Evolutionary conservation across 768 basidiomycete species (phyloP), one percentile per base, ranked within the genome.

Genomic region (Calocera cornea): DNA sequence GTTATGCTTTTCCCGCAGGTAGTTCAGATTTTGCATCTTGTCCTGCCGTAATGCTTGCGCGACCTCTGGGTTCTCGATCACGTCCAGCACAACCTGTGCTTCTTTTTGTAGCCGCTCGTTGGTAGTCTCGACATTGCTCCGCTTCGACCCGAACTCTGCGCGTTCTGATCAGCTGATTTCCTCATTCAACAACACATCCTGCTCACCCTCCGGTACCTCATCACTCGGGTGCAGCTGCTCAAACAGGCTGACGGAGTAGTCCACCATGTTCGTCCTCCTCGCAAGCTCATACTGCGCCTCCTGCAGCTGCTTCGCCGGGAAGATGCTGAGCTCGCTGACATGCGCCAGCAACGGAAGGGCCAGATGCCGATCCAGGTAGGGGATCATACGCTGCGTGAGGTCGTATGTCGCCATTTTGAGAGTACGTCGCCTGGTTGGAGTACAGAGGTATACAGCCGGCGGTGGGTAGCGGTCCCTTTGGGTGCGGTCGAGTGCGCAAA

Each of bases 181-280:
- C 69, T 11, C 19, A 60, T 41, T 36, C 64, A 36, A 12, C 7
- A 2, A 44, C 7, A 1, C 47, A 29, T 16, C 40, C 17, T 19
- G 77, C 81, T 64, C 72, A 91, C 90, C 90, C 75, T 80, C 75
- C 16, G 90, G 88, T 24, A 86, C 78, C 72, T 86, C 80, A 65
- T 89, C 77, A 64, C 86, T 87, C 0, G 90, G 87, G 71, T 92
- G 79, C 64, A 93, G 78, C 78, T 91, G 86, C 72, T 87, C 79
- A 73, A 92, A 92, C 72, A 97, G 78, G 70, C 82, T 83, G 68
- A 87, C 84, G 29, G 91, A 87, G 73, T 95, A 99, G 77, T 95
- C 95, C 68, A 95, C 88, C 95, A 98, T 97, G 77, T 99, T 97
- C 54, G 97, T 99, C 69, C 88, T 91, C 75, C 92, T 95, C 66